A percentile compares a stretch with the other conserved stretches of the same genome.
phyloP scores from a whole-genome alignment of 768 basidiomycete genomes.

The Mycena pura region DNA sequence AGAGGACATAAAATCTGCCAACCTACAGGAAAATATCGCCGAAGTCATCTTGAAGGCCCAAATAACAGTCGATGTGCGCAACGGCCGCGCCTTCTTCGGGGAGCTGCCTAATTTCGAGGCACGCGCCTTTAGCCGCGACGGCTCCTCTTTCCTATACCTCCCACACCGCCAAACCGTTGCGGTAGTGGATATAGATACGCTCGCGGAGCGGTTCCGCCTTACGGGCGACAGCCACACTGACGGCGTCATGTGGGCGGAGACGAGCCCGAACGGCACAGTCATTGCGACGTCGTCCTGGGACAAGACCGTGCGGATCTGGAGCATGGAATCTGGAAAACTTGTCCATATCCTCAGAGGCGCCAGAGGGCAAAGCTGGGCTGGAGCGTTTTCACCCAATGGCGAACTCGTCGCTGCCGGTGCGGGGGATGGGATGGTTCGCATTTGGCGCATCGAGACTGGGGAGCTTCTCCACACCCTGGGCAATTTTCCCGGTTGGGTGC shows the following conservation, averaged over 20 bases:
- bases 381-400: constrained; percentile 30
- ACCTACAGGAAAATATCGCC: background rate
- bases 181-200: background rate
- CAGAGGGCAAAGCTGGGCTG: constrained; percentile 21
- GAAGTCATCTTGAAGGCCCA: background rate
- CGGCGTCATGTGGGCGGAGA: constrained; percentile 20
- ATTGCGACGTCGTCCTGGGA: constrained; percentile 29
- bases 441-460: constrained; percentile 28
- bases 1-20: background rate
- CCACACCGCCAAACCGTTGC: background rate
- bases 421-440: constrained; percentile 21
- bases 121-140: constrained; percentile 19
- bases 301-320: constrained; percentile 28
- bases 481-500: constrained; percentile 15
- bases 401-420: constrained; percentile 25
- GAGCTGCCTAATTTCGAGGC: background rate
- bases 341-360: constrained; percentile 18
- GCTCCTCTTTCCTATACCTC: background rate
- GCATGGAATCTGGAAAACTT: constrained; percentile 12
- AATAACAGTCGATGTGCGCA: background rate
- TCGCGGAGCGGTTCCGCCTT: constrained; percentile 7
- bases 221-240: constrained; percentile 23
- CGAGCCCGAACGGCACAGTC: constrained; percentile 18
- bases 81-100: background rate
- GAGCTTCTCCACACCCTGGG: constrained; percentile 20